Evolutionary conservation across 208 protist species (phyloP), one percentile per base, ranked within the genome.

Genomic region (Angomonas deanei): DNA sequence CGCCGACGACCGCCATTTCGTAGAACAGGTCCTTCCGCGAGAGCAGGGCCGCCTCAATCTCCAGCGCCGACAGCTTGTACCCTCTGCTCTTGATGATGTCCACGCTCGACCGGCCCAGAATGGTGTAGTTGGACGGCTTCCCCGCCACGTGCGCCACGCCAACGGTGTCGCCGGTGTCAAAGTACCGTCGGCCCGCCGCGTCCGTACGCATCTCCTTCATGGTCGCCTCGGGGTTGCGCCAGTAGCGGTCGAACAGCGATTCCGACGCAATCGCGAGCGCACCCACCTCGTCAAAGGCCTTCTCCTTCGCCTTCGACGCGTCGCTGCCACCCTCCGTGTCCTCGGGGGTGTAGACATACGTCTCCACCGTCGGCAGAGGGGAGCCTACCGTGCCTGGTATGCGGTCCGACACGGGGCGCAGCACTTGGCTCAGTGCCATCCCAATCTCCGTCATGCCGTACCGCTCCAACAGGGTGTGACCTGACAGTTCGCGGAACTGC

Each of bases 391-490:
- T 93, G 21, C 96, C 97, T 13, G 86, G 78, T 6, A 82, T 46
- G 4, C 97, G 72, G 4, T 81, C 56, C 6, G 60, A 46, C n/a
- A 95, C 30, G 0, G 88, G 86, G 3, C 50, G 55, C 13, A 97
- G 64, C 13, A 90, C 88, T 66, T 99, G 97, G 15, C 92, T 92
- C 27, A 99, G 66, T 1, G 84, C 92, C 95, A 99, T 99, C 34
- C 97, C 96, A 64, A 97, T 97, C 77, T 99, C 97, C 10, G 97
- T 98, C 97, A 98, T 98, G 32, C 96, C 96, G 77, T 98, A 98
- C n/a, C 96, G 76, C 76, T 98, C 96, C 17, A 99, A 77, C 46
- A 98, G 74, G 19, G 68, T 74, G 68, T 98, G 92, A 0, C 94
- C 94, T 8, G 91, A 89, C 17, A 98, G 66, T 23, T 87, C 71